phyloP scores from a whole-genome alignment of 2,329 filamentous ascomycete genomes.

The Botryotinia globosa region DNA sequence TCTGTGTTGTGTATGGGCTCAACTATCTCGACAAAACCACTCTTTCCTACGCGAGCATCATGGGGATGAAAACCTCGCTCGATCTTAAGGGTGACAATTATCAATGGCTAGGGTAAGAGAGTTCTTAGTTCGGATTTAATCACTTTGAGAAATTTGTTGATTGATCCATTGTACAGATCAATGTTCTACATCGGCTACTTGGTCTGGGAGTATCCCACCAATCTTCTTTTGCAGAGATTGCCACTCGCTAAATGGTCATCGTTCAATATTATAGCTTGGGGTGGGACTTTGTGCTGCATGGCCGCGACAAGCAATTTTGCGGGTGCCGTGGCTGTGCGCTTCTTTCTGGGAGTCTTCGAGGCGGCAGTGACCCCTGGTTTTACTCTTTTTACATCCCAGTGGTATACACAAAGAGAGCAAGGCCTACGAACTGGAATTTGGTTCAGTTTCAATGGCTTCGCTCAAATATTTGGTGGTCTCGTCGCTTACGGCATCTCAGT shows the following conservation, averaged over 20 bases:
- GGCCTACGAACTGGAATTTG: conserved; percentile 61
- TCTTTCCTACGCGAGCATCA: conserved; percentile 49
- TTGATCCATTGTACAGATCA: conserved; percentile 11
- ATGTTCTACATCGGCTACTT: conserved; percentile 47
- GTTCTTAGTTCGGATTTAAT: neutral
- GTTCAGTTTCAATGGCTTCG: conserved; percentile 66
- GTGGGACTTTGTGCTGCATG: conserved; percentile 57
- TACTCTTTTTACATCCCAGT: conserved; percentile 65
- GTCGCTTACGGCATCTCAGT: conserved; percentile 62
- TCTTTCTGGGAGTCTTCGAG: conserved; percentile 68
- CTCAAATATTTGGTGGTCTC: conserved; percentile 60
- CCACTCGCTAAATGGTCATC: conserved; percentile 64
- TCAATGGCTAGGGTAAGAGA: conserved; percentile 46
- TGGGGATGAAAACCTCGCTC: conserved; percentile 47
- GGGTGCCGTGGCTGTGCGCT: conserved; percentile 61
- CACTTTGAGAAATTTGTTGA: neutral
- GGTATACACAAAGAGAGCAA: conserved; percentile 71
- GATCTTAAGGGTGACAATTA: conserved; percentile 41
- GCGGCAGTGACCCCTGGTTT: conserved; percentile 67
- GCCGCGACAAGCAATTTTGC: conserved; percentile 59
- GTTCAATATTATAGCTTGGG: conserved; percentile 61
- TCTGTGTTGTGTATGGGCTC: conserved; percentile 57
- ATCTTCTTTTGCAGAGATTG: conserved; percentile 47
- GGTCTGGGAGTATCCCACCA: conserved; percentile 37
- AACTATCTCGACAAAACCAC: conserved; percentile 53